Percentiles rank a stretch among this genome's conserved stretches.
Conservation (phyloP, 768 basidiomycete genomes). For the Cystofilobasidium macerans region DNA sequence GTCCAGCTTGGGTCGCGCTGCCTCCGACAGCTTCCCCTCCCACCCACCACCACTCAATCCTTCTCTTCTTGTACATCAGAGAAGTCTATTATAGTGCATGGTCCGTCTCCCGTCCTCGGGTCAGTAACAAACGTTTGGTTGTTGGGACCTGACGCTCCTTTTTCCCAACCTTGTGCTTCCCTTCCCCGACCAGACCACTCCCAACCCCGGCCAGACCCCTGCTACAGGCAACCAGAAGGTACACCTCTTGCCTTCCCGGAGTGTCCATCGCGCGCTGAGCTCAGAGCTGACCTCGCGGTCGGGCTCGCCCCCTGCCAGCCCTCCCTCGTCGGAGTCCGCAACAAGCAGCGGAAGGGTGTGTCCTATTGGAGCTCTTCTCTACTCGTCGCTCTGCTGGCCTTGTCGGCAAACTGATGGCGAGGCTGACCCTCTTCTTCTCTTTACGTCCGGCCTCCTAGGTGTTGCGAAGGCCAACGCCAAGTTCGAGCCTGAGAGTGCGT, state of each 20-base stretch:
- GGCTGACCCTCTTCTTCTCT: not conserved
- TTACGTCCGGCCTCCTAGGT: conserved; percentile 18
- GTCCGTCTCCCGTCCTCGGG: not conserved
- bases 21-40: not conserved
- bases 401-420: not conserved
- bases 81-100: conserved; percentile 8
- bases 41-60: conserved; percentile 1
- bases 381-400: not conserved
- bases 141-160: not conserved
- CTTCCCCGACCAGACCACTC: not conserved
- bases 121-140: no score
- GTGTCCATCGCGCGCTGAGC: not conserved
- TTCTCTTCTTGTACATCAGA: conserved; percentile 7
- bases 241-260: not conserved
- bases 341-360: conserved; percentile 26
- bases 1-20: not conserved
- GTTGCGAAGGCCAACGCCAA: conserved; percentile 30
- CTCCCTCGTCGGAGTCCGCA: conserved; percentile 24
- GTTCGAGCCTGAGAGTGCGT: conserved; percentile 29
- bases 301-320: conserved; percentile 1
- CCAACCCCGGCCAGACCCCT: conserved; percentile 10
- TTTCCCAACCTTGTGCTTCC: not conserved
- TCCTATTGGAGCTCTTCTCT: not conserved
- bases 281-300: not conserved
- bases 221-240: conserved; percentile 13